Base-by-base conservation (phyloP, 1,284 basidiomycete species). In the Trichosporon ovoides region DNA sequence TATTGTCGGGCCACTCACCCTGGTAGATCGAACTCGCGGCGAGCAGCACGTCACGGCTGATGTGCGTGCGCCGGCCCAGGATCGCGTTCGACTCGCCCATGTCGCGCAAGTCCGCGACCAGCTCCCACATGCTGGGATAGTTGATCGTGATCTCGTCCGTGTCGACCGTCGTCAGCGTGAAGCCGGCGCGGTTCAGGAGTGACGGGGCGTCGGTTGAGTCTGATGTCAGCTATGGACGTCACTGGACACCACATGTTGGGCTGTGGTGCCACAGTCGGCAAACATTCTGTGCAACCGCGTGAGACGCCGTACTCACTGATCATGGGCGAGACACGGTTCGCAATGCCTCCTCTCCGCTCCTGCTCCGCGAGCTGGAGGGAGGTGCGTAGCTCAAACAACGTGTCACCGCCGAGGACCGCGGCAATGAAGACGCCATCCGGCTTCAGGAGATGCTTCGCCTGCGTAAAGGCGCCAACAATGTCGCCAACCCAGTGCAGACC, bases 401-500 rank as follows among this genome's bases (percentile, higher is more conserved):
- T 96, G 62, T 98, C 96, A 7, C 96, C 95, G 18, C 96, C 96
- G 59, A 96, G 85, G 78, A 98, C 87, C 9, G 93, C 91, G 19
- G 88, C 94, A 14, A 99, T 81, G 71, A 98, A 98, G 31, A 97
- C 85, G 1, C 95, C 96, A 72, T 98, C 96, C 0, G 94, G 91
- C 68, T 86, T 83, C 14, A 99, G 79, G 3, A 87, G 84, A 74
- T 92, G 86, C 66, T 84, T 85, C 59, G 97, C 90, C 73, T 98
- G 96, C 12, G 93, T 83, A 24, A 99, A 82, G 0, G 86, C 82
- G n/a, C 92, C 91, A 60, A 94, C 95, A 13, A 99, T 83, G 77
- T 99, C 96, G 68, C 98, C 98, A 10, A 97, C 86, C 96, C 96
- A 99, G 69, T 99, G 96, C 55, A 98, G 80, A 58, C 87, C 88